Evolutionary conservation across 2,329 filamentous ascomycete genomes (phyloP), one percentile per base, ranked within the genome.

Genomic region (Fusarium luffae): DNA sequence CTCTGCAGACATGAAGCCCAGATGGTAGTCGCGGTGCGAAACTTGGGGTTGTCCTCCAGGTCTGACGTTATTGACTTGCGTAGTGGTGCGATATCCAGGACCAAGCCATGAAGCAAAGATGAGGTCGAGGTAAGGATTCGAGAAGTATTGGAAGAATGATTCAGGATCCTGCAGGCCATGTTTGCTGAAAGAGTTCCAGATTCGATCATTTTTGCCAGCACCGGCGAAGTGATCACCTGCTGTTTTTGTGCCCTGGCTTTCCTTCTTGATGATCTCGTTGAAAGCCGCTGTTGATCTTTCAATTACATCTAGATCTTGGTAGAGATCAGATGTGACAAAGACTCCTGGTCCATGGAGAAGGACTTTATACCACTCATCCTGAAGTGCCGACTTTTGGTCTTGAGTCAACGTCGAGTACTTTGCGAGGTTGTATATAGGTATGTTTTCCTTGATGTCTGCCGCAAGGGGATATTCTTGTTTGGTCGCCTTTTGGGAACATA

Each of bases 171-270:
- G 73, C 4, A 85, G 75, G 21, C 82, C 85, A 71, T 90, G 88
- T 73, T 90, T 91, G 66, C 84, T 84, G 77, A 90, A 88, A 0
- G 88, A 88, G 78, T 90, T 90, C 88, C 88, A 91, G 78, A 90
- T 89, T 12, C 89, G 83, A 56, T 85, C 82, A 73, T 90, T 90
- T 25, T 82, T 82, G 23, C 85, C 85, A 4, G 81, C 80, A 7
- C 82, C 77, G 2, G 88, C 86, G 75, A 90, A 90, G 72, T 90
- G 88, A 75, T 90, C 88, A 23, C 88, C 88, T 54, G 84, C 83
- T 2, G 76, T 51, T 25, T 75, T 75, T 23, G 73, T 49, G 8
- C 71, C 70, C 30, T 77, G 68, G 28, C 73, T 75, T 75, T 88
- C 84, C 12, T 74, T 70, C 5, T 78, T 75, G 75, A 89, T 86